Evolutionary conservation across 2,329 filamentous ascomycete genomes (phyloP).

Genomic region (Talaromyces sp.): DNA sequence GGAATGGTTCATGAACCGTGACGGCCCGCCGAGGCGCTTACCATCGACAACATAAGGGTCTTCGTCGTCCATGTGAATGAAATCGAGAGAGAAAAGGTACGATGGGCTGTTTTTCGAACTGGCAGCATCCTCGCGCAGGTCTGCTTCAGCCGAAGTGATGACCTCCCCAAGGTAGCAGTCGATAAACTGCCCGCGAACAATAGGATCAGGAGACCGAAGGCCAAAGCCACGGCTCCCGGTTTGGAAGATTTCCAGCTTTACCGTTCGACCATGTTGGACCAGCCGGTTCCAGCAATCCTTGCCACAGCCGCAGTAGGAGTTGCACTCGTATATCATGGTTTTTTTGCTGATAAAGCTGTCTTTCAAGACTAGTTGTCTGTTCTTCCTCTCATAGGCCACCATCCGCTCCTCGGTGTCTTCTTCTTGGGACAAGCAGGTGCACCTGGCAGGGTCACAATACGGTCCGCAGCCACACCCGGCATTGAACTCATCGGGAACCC

Average conservation of each 20-base stretch:
- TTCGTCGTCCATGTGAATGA: slow-evolving; percentile 26
- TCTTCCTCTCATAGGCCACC: slow-evolving; percentile 24
- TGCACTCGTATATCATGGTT: slow-evolving; percentile 41
- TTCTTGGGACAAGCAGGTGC: slow-evolving; percentile 29
- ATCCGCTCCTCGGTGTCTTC: slow-evolving; percentile 25
- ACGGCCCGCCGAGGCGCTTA: slow-evolving; percentile 36
- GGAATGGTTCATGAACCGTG: slow-evolving; percentile 47
- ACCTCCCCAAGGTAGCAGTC: slow-evolving; percentile 44
- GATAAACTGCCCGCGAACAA: slow-evolving; percentile 42
- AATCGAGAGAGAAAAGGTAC: slow-evolving; percentile 42
- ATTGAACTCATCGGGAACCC: slow-evolving; percentile 25
- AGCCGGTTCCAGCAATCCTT: slow-evolving; percentile 38
- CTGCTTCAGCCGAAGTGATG: slow-evolving; percentile 32
- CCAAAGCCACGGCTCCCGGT: slow-evolving; percentile 40
- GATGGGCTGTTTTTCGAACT: slow-evolving; percentile 26
- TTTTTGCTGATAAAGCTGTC: slow-evolving; percentile 28
- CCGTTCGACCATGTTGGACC: slow-evolving; percentile 35
- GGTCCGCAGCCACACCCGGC: slow-evolving; percentile 28
- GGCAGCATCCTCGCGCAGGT: slow-evolving; percentile 32
- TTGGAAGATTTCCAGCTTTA: slow-evolving; percentile 40
- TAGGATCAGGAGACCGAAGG: slow-evolving; percentile 33
- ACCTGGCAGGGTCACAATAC: slow-evolving; percentile 22
- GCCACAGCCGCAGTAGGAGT: slow-evolving; percentile 31
- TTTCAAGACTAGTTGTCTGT: slow-evolving; percentile 22
- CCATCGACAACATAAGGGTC: slow-evolving; percentile 41